Percentiles rank a stretch among this genome's conserved stretches.
Evolutionary conservation across 2,329 filamentous ascomycete species (phyloP).

Genomic region (Blastomyces percursus): DNA sequence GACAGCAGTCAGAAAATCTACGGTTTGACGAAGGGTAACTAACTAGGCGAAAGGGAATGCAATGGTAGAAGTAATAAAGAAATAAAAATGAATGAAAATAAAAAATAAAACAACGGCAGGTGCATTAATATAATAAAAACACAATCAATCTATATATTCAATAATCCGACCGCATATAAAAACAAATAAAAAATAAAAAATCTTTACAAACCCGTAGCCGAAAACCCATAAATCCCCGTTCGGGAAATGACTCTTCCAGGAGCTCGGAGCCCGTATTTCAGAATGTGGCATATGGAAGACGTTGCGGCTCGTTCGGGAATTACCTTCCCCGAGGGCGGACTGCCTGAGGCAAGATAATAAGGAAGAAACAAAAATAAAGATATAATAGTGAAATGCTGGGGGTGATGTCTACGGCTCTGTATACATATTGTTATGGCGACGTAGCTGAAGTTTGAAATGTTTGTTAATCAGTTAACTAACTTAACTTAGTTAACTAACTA

Average conservation of each 20-base stretch:
- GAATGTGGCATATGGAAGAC: neutral
- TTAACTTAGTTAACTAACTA: too few relatives aligned
- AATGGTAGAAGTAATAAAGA: neutral
- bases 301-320: neutral
- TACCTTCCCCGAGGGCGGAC: neutral
- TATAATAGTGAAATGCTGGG: neutral
- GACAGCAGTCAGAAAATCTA: neutral
- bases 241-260: slow-evolving; percentile 36
- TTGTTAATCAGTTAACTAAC: too few relatives aligned
- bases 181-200: neutral
- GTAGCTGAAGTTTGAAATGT: too few relatives aligned
- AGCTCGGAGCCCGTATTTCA: slow-evolving; percentile 5
- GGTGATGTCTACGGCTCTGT: neutral
- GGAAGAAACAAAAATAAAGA: neutral
- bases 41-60: too few relatives aligned
- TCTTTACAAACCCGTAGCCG: slow-evolving; percentile 68
- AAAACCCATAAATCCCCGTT: slow-evolving; percentile 82
- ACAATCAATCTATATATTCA: neutral
- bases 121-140: neutral
- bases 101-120: neutral
- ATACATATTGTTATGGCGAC: neutral
- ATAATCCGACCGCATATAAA: neutral
- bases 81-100: neutral
- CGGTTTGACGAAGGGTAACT: neutral
- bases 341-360: neutral